Evolutionary conservation across 1,284 basidiomycete species (phyloP), one percentile per base, ranked within the genome.

Genomic region (Trichosporon faecale): DNA sequence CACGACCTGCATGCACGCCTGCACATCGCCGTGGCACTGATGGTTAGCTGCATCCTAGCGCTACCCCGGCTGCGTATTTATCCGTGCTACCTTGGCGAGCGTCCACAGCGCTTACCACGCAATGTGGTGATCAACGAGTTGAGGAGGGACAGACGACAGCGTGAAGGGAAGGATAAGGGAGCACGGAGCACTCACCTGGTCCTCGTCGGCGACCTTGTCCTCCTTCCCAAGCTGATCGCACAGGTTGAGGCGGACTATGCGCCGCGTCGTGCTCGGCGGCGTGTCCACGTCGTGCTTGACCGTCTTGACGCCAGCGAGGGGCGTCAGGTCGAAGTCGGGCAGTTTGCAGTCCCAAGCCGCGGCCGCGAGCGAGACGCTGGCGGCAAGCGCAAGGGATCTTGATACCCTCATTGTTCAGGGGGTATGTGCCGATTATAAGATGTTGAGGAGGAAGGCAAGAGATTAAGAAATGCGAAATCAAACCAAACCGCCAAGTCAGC

Each of bases 181-280:
- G 18, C 5, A 8, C 3, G 12, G 40, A 6, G 37, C 16, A 76
- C 79, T 60, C 71, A 81, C 82, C 76, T 84, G 79, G 73, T 83
- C 82, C 68, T 80, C 78, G 46, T 81, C 80, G 12, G 75, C 46
- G 8, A 78, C 55, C 11, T 74, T 75, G 25, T 79, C 78, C 44
- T 81, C 79, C 21, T 69, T 46, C 3, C 66, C 69, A 11, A 75
- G 44, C 67, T 73, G 72, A 3, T 71, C 72, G 66, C 83, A 84
- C 21, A 84, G 46, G 31, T 79, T 75, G 69, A 84, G 68, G 23
- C 40, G 61, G 0, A 80, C 76, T 29, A 72, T 76, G 18, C 79
- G 82, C 66, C 79, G 77, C 37, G 66, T 77, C 23, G 72, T 80
- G 3, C 82, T 81, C 8, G 83, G 83, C 31, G 81, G 82, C 16